Evolutionary conservation across 306 rosid genomes (phyloP), one percentile per base, ranked within the genome.

Genomic region (Glycyrrhiza uralensis): DNA sequence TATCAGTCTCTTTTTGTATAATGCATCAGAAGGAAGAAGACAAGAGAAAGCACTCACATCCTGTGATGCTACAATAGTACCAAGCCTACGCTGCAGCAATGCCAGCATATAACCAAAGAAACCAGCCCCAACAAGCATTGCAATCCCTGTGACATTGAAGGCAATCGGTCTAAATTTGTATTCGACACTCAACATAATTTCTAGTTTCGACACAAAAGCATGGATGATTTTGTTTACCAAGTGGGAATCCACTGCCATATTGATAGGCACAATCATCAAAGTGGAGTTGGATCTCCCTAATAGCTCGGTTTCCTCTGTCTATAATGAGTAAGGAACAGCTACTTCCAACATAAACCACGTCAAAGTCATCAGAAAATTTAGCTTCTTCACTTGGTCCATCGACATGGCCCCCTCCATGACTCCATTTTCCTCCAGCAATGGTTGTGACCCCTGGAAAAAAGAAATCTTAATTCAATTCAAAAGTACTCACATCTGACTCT

Each of bases 361-460:
- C 98, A 73, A 90, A 92, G 80, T 92, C 96, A n/a, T 86, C 74
- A 44, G 98, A 92, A 76, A 92, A 92, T 60, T 88, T 90, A 56
- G 95, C 96, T 69, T 92, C 98, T 77, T 82, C 95, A 80, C 98
- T 90, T 39, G 98, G 95, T 66, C 98, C 98, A 80, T 92, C 96
- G 15, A 86, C 92, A 50, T 92, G 96, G 59, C 89, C 81, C 30
- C 92, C 95, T 30, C 92, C 96, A 7, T 87, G 89, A 68, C 86
- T 86, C 83, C 73, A 77, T 85, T 80, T 92, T 57, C 98, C 98
- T 69, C 98, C 98, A 2, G 98, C 98, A 81, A 92, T 92, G 23
- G 98, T 90, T 32, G 98, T 89, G 59, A 92, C 91, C 73, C 98
- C 96, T 92, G 66, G 71, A 51, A 22, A 36, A 81, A 18, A 46